These are phyloP conservation scores for Ogataea philodendri DNA, from an alignment of 805 yeast species.

Conservation along the genomic window DNA sequence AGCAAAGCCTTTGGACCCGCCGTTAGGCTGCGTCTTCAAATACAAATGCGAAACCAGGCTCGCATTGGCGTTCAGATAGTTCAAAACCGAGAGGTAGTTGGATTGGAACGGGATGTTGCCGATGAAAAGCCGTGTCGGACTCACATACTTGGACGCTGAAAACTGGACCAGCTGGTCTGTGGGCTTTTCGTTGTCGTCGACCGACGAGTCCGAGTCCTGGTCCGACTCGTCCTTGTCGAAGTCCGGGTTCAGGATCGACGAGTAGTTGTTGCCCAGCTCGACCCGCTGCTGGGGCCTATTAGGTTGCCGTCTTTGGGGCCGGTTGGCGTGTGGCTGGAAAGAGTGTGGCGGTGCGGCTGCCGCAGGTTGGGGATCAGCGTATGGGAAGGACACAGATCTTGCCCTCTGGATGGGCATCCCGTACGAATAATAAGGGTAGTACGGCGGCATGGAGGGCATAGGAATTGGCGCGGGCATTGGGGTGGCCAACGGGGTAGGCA, in stretches of 20 bases:
- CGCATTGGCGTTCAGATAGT: constrained; percentile 16
- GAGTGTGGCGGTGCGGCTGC: constrained; percentile 7
- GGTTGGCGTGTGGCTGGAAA: constrained; percentile 8
- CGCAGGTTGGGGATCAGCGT: constrained; percentile 5
- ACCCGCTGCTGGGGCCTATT: constrained; percentile 7
- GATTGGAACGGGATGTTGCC: constrained; percentile 54
- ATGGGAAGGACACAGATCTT: constrained; percentile 10
- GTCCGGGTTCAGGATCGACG: constrained; percentile 26
- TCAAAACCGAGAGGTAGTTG: constrained; percentile 18
- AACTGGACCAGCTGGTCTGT: constrained; percentile 26
- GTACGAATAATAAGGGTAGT: constrained; percentile 14
- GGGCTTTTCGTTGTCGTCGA: constrained; percentile 25
- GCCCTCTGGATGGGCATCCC: constrained; percentile 7
- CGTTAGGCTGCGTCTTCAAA: constrained; percentile 40
- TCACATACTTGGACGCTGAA: constrained; percentile 34
- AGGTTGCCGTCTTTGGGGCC: constrained; percentile 5
- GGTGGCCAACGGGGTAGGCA: too few species aligned
- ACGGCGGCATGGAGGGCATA: constrained; percentile 8
- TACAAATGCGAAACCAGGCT: constrained; percentile 16
- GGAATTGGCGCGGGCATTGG: constrained; percentile 6
- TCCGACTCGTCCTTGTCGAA: constrained; percentile 15
- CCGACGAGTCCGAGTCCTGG: constrained; percentile 6
- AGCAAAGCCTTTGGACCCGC: constrained; percentile 59
- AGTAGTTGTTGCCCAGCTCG: constrained; percentile 28
- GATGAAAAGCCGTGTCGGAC: constrained; percentile 46